A percentile compares a stretch with the other conserved stretches of the same genome.
Evolutionary conservation across 768 basidiomycete genomes (phyloP).

Genomic region (Chiua virens): DNA sequence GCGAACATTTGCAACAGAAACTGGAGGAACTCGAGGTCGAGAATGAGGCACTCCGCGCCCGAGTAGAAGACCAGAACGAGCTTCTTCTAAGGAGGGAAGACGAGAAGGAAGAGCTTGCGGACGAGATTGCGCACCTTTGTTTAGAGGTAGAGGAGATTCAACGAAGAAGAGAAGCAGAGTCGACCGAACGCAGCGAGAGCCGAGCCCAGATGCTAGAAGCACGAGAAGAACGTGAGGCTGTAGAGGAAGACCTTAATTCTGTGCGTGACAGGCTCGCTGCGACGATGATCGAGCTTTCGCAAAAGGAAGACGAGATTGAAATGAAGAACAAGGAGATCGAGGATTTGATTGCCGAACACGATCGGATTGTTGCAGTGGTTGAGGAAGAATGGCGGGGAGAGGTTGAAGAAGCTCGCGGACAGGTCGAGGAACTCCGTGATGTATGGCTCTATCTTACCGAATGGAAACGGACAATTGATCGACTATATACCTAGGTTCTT

Average conservation of each 20-base stretch:
- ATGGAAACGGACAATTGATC: neutral
- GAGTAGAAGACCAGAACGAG: conserved; percentile 59
- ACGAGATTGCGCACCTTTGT: conserved; percentile 61
- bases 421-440: conserved; percentile 78
- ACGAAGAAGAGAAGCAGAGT: conserved; percentile 59
- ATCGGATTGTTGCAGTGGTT: conserved; percentile 67
- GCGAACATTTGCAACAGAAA: conserved; percentile 46
- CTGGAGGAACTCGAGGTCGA: conserved; percentile 61
- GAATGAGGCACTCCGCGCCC: conserved; percentile 58
- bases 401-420: conserved; percentile 74
- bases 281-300: conserved; percentile 77
- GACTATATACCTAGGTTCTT: conserved; percentile 48
- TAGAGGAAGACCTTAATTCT: conserved; percentile 77
- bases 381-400: conserved; percentile 89
- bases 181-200: conserved; percentile 69
- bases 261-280: conserved; percentile 78
- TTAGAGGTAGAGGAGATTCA: conserved; percentile 68
- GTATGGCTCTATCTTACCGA: conserved; percentile 38
- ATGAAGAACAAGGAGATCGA: conserved; percentile 75
- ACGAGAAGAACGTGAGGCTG: conserved; percentile 69
- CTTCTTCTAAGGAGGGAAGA: conserved; percentile 59
- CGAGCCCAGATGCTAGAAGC: conserved; percentile 71
- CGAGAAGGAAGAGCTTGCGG: conserved; percentile 68
- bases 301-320: conserved; percentile 86
- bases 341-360: conserved; percentile 73